Evolutionary conservation across 441 rosid genomes (phyloP), one percentile per base, ranked within the genome.

Genomic region (Croton laevigatus): DNA sequence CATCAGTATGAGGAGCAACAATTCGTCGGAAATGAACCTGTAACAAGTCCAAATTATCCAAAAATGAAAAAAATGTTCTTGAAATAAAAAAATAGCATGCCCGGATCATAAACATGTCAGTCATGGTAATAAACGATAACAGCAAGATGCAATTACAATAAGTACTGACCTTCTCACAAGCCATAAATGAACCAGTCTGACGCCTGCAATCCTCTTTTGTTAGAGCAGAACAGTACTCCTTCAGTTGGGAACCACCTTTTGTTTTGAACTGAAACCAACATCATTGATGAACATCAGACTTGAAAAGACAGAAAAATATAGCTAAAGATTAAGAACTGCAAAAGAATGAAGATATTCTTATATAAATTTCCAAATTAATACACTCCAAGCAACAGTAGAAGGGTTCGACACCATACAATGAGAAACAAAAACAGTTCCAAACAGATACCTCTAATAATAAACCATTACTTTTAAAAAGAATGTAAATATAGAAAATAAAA

Each of bases 1-100:
- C 73, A 27, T 95, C 98, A 7, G 99, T 95, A 75, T 95, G 99
- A 72, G 92, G 91, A 80, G 99, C 97, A 66, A 95, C 89, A 58
- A 92, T 86, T 71, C 97, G 85, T 58, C 97, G 90, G 45, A 95
- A 95, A 85, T 95, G 99, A 76, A 94, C 94, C 99, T 94, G 86
- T 16, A 52, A 38, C 37, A 16, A 19, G 14, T 23, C 12, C 12
- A 14, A 65, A 54, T 20, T 19, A 60, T 46, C 36, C 53, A 46
- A 71, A 27, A 70, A 62, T 46, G 45, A 51, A 55, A 53, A 34
- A 5, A 27, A 27, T 27, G 32, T 27, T 27, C 32, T 27, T 27
- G 32, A 27, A 70, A 62, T 46, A 37, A 51, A 55, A 53, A 34
- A 5, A 34, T 58, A 16, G 11, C 44, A 68, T 14, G 52, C 5